A percentile compares a stretch with the other conserved stretches of the same genome.
Conservation (phyloP, 345 rosid species). For the Pistacia integerrima region DNA sequence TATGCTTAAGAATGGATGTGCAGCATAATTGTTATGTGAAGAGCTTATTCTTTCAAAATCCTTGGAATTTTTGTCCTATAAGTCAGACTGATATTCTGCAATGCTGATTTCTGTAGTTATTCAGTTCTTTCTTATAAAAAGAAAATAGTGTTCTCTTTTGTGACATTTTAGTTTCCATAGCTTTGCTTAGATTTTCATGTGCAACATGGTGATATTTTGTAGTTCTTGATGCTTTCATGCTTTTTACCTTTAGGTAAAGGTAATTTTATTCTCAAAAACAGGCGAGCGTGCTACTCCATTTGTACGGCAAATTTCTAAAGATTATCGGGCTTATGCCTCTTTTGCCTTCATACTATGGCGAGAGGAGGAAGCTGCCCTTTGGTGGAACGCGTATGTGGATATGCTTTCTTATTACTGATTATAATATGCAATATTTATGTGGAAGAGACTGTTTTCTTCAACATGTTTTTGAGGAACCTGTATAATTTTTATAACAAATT, state of each 20-base stretch:
- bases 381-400: constrained; percentile 89
- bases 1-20: neutral
- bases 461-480: neutral
- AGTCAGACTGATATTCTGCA: too few relatives aligned
- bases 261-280: constrained; percentile 87
- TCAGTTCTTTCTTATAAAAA: neutral
- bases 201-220: constrained; percentile 6
- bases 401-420: constrained; percentile 18
- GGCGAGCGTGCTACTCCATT: constrained; percentile 91
- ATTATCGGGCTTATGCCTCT: constrained; percentile 77
- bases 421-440: neutral
- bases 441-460: neutral
- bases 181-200: neutral
- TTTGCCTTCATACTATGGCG: constrained; percentile 81
- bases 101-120: neutral
- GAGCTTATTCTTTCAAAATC: neutral
- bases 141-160: neutral
- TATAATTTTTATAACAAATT: neutral
- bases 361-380: constrained; percentile 85
- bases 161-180: neutral
- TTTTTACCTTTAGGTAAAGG: constrained; percentile 62
- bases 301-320: constrained; percentile 73
- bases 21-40: neutral
- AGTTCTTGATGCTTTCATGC: constrained; percentile 18
- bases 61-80: neutral